A percentile compares a stretch with the other conserved stretches of the same genome.
Evolutionary conservation across 2,329 filamentous ascomycete species (phyloP).

Genomic region (Penicillium sp.): DNA sequence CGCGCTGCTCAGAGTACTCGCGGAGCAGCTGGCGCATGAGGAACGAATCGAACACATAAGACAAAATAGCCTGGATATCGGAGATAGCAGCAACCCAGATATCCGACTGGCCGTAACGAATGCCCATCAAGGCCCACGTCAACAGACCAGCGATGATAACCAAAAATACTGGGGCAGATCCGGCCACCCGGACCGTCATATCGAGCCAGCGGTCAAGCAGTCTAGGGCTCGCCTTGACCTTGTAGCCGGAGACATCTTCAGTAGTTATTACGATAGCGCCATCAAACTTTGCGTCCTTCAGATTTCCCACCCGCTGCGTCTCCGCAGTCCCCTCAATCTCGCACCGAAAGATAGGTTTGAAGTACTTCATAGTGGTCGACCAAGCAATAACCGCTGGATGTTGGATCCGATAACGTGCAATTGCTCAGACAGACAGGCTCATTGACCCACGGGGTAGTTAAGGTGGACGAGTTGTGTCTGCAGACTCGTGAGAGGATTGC

Average conservation of each 20-base stretch:
- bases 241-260: constrained; percentile 1
- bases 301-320: not conserved
- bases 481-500: not conserved
- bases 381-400: constrained; percentile 32
- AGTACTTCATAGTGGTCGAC: constrained; percentile 1
- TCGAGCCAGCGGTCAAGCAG: constrained; percentile 25
- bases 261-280: not conserved
- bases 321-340: constrained; percentile 7
- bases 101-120: constrained; percentile 22
- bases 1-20: constrained; percentile 15
- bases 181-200: constrained; percentile 25
- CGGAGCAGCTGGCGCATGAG: constrained; percentile 33
- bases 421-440: not conserved
- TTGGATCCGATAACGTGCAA: not conserved
- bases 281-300: not conserved
- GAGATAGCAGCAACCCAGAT: constrained; percentile 32
- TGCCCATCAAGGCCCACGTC: constrained; percentile 8
- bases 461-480: not conserved
- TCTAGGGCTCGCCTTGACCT: constrained; percentile 1
- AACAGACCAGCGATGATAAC: constrained; percentile 32
- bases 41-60: constrained; percentile 34
- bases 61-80: constrained; percentile 34
- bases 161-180: constrained; percentile 28
- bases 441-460: not conserved
- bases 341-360: constrained; percentile 7